Evolutionary conservation across 352 stramenopile species (phyloP).

Genomic region (Phytophthora podocarpi): DNA sequence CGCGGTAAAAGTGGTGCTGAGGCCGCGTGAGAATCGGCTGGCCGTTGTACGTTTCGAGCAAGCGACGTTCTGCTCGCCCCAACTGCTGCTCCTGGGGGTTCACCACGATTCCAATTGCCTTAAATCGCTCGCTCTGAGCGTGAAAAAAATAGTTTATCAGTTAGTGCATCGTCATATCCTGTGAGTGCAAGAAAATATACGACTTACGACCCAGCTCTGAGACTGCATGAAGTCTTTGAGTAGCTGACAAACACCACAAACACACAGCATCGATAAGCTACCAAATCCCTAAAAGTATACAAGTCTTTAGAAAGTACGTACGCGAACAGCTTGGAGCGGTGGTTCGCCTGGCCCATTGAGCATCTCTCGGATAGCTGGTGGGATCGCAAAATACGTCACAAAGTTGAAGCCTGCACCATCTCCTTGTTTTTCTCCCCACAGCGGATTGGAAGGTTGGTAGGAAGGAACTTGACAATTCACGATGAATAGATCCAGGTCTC

Average conservation of each 20-base stretch:
- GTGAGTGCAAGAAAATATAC: background rate
- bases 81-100: conserved; percentile 77
- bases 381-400: conserved; percentile 80
- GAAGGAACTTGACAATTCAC: conserved; percentile 88
- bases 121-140: conserved; percentile 77
- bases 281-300: background rate
- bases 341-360: conserved; percentile 45
- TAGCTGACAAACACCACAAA: conserved; percentile 17
- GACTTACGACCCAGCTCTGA: conserved; percentile 39
- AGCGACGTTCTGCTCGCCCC: conserved; percentile 69
- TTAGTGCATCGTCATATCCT: background rate
- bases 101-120: conserved; percentile 81
- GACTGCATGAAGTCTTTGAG: conserved; percentile 48
- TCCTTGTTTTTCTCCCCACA: conserved; percentile 81
- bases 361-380: conserved; percentile 55
- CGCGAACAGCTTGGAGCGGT: conserved; percentile 54
- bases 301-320: conserved; percentile 8
- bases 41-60: conserved; percentile 85
- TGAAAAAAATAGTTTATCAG: background rate
- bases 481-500: conserved; percentile 68
- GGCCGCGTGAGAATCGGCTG: conserved; percentile 82
- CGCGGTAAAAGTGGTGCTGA: conserved; percentile 77
- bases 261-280: background rate
- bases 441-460: conserved; percentile 81
- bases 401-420: conserved; percentile 84